Evolutionary conservation across 129 eudicot genomes (phyloP).

Genomic region (Centrapalus pauciflorus): DNA sequence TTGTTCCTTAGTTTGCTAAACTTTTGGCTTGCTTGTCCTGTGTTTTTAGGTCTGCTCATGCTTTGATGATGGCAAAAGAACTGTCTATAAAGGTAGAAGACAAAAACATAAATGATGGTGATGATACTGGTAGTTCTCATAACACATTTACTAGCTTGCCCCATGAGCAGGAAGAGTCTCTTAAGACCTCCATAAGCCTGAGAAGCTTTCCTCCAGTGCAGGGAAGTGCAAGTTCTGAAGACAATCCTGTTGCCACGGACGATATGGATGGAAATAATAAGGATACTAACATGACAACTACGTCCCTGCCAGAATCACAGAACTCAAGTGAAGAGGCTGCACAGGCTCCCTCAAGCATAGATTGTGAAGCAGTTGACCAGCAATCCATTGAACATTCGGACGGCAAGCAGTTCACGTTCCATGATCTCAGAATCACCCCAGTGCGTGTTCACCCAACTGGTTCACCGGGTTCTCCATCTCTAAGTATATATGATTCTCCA

Average conservation of each 20-base stretch:
- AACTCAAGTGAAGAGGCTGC: conserved; percentile 31
- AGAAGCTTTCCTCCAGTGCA: conserved; percentile 77
- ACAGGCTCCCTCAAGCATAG: not conserved
- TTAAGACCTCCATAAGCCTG: conserved; percentile 66
- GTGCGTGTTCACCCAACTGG: conserved; percentile 39
- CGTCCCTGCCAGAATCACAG: conserved; percentile 26
- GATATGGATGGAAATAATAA: conserved; percentile 18
- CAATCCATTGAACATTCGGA: conserved; percentile 27
- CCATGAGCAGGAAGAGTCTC: conserved; percentile 73
- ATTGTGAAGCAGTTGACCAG: conserved; percentile 24
- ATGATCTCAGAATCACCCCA: conserved; percentile 39
- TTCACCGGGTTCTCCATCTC: conserved; percentile 61
- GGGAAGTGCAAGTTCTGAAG: conserved; percentile 88
- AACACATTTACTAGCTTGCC: conserved; percentile 55
- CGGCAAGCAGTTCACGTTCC: conserved; percentile 40
- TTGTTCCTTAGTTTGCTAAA: not conserved
- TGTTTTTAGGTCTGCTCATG: conserved; percentile 69
- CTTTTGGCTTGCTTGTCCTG: not conserved
- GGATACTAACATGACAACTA: conserved; percentile 19
- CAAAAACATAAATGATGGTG: conserved; percentile 56
- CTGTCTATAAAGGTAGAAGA: conserved; percentile 72
- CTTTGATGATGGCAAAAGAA: conserved; percentile 75
- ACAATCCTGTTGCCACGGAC: conserved; percentile 26
- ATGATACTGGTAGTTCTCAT: conserved; percentile 75
- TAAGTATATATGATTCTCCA: conserved; percentile 57